Conservation (phyloP, 2,329 filamentous ascomycete species). For the Pezicula neosporulosa region DNA sequence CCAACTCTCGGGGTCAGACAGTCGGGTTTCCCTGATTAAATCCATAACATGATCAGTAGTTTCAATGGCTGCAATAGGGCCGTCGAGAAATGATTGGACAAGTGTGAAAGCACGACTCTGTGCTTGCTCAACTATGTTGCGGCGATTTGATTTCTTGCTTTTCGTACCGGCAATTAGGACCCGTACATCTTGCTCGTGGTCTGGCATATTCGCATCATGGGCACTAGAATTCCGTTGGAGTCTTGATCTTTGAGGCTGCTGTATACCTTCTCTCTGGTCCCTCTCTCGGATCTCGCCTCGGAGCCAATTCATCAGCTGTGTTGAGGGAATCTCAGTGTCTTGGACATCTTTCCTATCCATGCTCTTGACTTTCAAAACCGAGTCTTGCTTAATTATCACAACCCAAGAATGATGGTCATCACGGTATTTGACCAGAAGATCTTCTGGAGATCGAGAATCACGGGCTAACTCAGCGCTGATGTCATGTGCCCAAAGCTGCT, state of each 20-base stretch:
- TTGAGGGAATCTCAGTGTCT: constrained; percentile 71
- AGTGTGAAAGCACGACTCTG: constrained; percentile 56
- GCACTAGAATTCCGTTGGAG: constrained; percentile 23
- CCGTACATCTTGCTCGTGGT: constrained; percentile 70
- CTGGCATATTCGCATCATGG: constrained; percentile 18
- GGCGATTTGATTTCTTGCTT: constrained; percentile 88
- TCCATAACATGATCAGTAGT: constrained; percentile 81
- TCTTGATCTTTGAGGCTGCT: constrained; percentile 34
- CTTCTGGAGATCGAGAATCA: constrained; percentile 75
- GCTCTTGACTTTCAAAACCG: constrained; percentile 73
- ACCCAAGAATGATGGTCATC: constrained; percentile 83
- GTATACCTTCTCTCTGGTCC: constrained; percentile 56
- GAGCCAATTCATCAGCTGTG: constrained; percentile 76
- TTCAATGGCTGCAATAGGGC: constrained; percentile 84
- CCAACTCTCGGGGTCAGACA: constrained; percentile 84
- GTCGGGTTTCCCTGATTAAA: constrained; percentile 66
- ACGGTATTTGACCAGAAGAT: constrained; percentile 71
- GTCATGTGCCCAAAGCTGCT: constrained; percentile 75
- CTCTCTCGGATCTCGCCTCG: constrained; percentile 78
- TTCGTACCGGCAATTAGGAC: constrained; percentile 80
- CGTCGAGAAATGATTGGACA: constrained; percentile 67
- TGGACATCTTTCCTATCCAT: constrained; percentile 70
- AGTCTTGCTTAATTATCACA: constrained; percentile 79
- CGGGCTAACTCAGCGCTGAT: constrained; percentile 86
- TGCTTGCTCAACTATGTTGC: constrained; percentile 79